Conservation (phyloP, 2,329 filamentous ascomycete genomes). For the Coniochaeta sp. region DNA sequence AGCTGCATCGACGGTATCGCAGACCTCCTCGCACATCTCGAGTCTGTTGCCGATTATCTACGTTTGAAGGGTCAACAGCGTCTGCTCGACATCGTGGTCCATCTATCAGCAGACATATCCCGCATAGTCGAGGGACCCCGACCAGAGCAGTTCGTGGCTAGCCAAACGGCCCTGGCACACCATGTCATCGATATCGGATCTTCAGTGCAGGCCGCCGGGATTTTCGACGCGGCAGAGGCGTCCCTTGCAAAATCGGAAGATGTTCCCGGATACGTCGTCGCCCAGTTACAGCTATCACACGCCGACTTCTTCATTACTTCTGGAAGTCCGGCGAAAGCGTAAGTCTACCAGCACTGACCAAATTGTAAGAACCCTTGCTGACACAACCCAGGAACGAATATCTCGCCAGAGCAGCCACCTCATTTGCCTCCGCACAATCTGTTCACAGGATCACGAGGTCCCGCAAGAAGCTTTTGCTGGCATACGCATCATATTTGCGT, state of each 20-base stretch:
- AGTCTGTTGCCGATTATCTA: constrained; percentile 43
- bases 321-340: constrained; percentile 58
- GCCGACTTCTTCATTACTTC: constrained; percentile 68
- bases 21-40: constrained; percentile 40
- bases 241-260: constrained; percentile 32
- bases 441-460: constrained; percentile 10
- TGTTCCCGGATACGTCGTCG: constrained; percentile 31
- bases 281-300: constrained; percentile 59
- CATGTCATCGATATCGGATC: constrained; percentile 49
- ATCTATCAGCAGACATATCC: constrained; percentile 37
- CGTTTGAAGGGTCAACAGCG: constrained; percentile 42
- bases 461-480: constrained; percentile 42
- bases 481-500: constrained; percentile 55
- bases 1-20: constrained; percentile 41
- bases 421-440: constrained; percentile 22
- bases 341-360: constrained; percentile 16
- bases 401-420: constrained; percentile 32
- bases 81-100: constrained; percentile 37
- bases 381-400: constrained; percentile 14
- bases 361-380: not conserved
- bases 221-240: constrained; percentile 51
- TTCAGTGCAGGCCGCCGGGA: constrained; percentile 39
- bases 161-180: constrained; percentile 40
- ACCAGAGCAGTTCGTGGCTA: constrained; percentile 33
- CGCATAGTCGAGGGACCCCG: constrained; percentile 23